A percentile compares a stretch with the other conserved stretches of the same genome.
Evolutionary conservation across 2,329 filamentous ascomycete species (phyloP).

Genomic region (Cytospora mali): DNA sequence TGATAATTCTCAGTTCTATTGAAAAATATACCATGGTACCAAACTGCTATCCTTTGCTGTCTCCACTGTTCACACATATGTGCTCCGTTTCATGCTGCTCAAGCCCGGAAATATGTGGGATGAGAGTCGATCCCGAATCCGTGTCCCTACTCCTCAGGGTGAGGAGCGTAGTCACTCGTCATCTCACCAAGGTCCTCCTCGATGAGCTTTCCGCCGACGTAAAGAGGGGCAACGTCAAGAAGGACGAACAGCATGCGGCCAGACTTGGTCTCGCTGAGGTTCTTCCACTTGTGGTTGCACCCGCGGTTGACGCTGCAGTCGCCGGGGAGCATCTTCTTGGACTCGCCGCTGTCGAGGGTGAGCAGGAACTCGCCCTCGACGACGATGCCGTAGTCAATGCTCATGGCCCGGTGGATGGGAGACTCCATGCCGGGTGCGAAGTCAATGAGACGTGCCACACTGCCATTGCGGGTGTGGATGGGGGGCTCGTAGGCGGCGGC

Average conservation of each 20-base stretch:
- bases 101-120: no score
- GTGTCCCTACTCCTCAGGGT: no score
- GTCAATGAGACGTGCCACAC: constrained; percentile 30
- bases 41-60: no score
- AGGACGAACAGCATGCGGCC: constrained; percentile 43
- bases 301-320: constrained; percentile 52
- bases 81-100: no score
- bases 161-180: constrained; percentile 29
- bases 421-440: constrained; percentile 25
- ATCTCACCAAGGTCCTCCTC: constrained; percentile 35
- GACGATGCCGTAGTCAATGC: constrained; percentile 52
- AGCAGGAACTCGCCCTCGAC: constrained; percentile 53
- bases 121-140: no score
- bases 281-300: constrained; percentile 49
- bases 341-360: constrained; percentile 50
- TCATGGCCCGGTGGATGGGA: constrained; percentile 47
- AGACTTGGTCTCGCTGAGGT: constrained; percentile 43
- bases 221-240: constrained; percentile 34
- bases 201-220: constrained; percentile 31
- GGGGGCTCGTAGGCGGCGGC: neutral
- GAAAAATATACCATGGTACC: no score
- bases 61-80: no score
- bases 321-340: constrained; percentile 43
- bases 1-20: no score
- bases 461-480: constrained; percentile 28